phyloP scores from a whole-genome alignment of 148 eudicot species.

The Rhododendron ovatum region DNA sequence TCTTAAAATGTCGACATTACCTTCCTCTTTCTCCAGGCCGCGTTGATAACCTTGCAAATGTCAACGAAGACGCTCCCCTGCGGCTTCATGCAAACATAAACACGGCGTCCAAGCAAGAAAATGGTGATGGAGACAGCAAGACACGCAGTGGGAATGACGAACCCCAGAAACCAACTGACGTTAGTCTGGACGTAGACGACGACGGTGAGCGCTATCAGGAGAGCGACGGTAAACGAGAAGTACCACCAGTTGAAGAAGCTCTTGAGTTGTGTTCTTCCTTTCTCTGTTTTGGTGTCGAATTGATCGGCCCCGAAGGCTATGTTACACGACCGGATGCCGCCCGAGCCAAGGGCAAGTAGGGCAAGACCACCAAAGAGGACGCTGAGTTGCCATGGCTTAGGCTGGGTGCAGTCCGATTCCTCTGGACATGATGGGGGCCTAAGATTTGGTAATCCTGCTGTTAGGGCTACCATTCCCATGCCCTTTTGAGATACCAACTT shows the following conservation, averaged over 20 bases:
- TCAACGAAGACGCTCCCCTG: conserved; percentile 59
- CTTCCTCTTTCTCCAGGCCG: conserved; percentile 46
- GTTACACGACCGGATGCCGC: conserved; percentile 65
- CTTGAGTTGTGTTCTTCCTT: conserved; percentile 40
- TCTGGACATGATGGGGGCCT: conserved; percentile 36
- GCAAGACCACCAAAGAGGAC: conserved; percentile 42
- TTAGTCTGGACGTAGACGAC: conserved; percentile 73
- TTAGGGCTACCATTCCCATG: conserved; percentile 51
- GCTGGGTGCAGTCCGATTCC: background rate
- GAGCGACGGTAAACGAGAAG: conserved; percentile 59
- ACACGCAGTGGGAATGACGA: conserved; percentile 55
- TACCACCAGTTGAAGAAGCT: conserved; percentile 88
- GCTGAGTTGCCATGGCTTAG: conserved; percentile 38
- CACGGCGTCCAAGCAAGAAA: conserved; percentile 45
- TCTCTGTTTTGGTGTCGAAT: conserved; percentile 50
- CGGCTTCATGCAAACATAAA: conserved; percentile 43
- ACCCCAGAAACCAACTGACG: conserved; percentile 68
- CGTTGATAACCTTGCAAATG: conserved; percentile 43
- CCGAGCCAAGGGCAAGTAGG: conserved; percentile 49
- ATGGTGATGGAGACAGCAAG: conserved; percentile 34
- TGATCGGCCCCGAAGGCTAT: conserved; percentile 88
- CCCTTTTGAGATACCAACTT: conserved; percentile 37
- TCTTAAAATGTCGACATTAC: background rate
- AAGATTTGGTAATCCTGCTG: conserved; percentile 36
- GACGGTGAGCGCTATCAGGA: conserved; percentile 52